A percentile compares a stretch with the other conserved stretches of the same genome.
phyloP scores from a whole-genome alignment of 108 stramenopile genomes.

The Aurantiochytrium sp. region DNA sequence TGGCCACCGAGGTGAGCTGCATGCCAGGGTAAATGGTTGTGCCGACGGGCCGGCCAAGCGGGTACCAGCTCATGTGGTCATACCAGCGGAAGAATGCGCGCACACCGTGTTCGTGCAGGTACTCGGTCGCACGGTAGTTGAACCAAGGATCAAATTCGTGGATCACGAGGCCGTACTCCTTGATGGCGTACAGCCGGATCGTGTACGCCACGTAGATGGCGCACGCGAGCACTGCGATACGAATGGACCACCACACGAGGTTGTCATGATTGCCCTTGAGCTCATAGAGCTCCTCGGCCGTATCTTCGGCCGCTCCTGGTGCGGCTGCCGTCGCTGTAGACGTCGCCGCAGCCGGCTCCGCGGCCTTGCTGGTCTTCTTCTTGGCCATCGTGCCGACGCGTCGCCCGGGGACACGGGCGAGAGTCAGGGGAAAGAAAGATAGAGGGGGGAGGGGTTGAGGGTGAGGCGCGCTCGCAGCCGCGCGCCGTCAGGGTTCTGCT shows the following conservation, averaged over 20 bases:
- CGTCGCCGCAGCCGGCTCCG: no score
- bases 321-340: no score
- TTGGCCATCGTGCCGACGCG: no score
- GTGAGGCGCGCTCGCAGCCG: no score
- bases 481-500: no score
- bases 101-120: constrained; percentile 47
- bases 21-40: constrained; percentile 97
- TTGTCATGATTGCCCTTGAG: neutral
- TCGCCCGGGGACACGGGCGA: no score
- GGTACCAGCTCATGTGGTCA: constrained; percentile 88
- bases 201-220: constrained; percentile 59
- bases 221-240: neutral
- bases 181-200: constrained; percentile 77
- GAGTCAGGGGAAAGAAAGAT: no score
- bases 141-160: constrained; percentile 83
- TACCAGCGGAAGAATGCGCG: constrained; percentile 72
- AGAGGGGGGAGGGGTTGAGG: no score
- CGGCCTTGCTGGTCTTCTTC: no score
- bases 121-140: constrained; percentile 82
- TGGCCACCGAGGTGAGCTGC: constrained; percentile 82
- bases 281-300: neutral
- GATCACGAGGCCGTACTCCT: constrained; percentile 88
- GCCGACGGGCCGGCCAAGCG: constrained; percentile 90
- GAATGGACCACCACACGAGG: neutral
- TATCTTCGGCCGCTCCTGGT: neutral